Evolutionary conservation across 1,139 yeast genomes (phyloP), one percentile per base, ranked within the genome.

Genomic region (Candida smagusa): DNA sequence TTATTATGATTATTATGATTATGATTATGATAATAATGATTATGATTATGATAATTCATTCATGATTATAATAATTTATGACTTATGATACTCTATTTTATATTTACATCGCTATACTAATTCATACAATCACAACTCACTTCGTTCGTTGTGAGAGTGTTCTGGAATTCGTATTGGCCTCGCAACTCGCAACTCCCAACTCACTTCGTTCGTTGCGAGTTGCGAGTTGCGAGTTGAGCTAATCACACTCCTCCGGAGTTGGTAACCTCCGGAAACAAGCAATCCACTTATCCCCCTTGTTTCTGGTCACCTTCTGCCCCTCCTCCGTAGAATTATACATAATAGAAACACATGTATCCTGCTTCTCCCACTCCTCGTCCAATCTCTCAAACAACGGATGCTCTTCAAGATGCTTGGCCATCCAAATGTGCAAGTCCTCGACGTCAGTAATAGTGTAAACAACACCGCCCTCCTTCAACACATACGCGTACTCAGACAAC

Each of bases 391-490:
- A 92, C 53, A 92, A 63, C 8, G 97, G 97, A 61, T 92, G 99
- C 40, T 77, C 85, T 38, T 84, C 90, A 43, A 92, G 66, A 61
- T 94, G 98, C 53, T 79, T 74, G 13, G 83, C 96, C 98, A 92
- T 92, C 99, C 99, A 92, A 28, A 81, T 70, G 59, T 92, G 97
- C 48, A 94, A 70, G 59, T 92, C 98, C 53, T 82, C 75, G 33
- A 92, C 99, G 59, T 92, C 99, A 1, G 99, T 94, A 49, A 92
- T 92, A 3, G 98, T 92, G 61, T 92, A 94, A 22, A 90, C 65
- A 12, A 90, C 68, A 4, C 98, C 99, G 23, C 88, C 95, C 43
- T 87, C 95, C 50, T 71, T 79, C 52, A 92, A 71, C 7, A 84
- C 95, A 56, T 79, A 94, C 3, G 98, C 98, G 56, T 92, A 92